Conservation (phyloP, 176 grass and related monocot genomes). For the Thalia dealbata region DNA sequence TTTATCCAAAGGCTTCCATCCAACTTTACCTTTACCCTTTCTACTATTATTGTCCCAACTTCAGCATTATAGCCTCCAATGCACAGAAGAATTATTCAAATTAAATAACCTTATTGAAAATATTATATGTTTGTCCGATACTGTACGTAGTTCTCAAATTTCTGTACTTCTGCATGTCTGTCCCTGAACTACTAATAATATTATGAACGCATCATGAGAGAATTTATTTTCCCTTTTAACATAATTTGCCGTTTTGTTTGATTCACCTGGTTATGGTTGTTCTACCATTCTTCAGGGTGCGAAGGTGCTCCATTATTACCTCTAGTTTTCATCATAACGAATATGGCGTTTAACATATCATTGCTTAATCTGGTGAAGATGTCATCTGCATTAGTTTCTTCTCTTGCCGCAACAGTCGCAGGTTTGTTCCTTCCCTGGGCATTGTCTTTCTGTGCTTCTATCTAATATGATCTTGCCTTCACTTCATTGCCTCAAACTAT, state of each 20-base stretch:
- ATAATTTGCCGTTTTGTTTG: not conserved
- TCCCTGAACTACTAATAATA: not conserved
- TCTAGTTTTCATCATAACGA: conserved; percentile 63
- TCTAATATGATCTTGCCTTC: not conserved
- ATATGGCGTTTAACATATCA: conserved; percentile 95
- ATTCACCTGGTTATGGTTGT: not conserved
- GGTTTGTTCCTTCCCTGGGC: conserved; percentile 28
- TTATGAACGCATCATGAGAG: not conserved
- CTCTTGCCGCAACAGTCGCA: conserved; percentile 69
- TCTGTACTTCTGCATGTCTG: not conserved
- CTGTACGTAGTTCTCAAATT: too few species aligned
- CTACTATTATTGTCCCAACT: too few species aligned
- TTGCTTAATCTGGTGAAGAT: conserved; percentile 84
- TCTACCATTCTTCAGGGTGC: conserved; percentile 52
- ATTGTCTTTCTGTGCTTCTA: not conserved
- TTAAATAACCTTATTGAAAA: too few species aligned
- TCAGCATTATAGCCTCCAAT: too few species aligned
- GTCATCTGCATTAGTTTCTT: conserved; percentile 82
- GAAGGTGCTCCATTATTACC: conserved; percentile 68
- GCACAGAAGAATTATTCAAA: too few species aligned
- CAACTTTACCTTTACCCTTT: too few species aligned
- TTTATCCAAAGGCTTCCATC: too few species aligned
- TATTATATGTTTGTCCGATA: too few species aligned
- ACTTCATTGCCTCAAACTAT: not conserved
- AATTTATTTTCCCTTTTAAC: conserved; percentile 11